phyloP scores from a whole-genome alignment of 805 yeast genomes.

The Candida wancherniae region DNA sequence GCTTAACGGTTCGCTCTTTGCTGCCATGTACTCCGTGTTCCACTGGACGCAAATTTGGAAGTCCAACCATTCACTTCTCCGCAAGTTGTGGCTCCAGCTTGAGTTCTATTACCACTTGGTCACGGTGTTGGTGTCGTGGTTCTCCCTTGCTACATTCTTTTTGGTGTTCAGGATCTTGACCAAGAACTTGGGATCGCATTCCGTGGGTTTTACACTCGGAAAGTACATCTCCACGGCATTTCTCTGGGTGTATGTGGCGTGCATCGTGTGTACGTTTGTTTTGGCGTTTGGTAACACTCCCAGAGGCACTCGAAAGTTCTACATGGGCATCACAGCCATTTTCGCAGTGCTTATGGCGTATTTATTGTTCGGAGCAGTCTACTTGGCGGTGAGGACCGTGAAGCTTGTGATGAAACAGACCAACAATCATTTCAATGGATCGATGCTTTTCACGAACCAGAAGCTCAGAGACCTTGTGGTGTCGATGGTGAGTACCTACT shows the following conservation, averaged over 20 bases:
- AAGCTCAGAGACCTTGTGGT: constrained; percentile 83
- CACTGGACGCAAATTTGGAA: constrained; percentile 87
- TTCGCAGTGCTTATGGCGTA: constrained; percentile 88
- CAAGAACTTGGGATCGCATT: constrained; percentile 57
- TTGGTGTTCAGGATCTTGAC: constrained; percentile 90
- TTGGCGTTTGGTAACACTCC: constrained; percentile 93
- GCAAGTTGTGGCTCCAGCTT: constrained; percentile 77
- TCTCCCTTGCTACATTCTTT: constrained; percentile 87
- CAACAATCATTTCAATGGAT: constrained; percentile 35
- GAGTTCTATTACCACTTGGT: constrained; percentile 87
- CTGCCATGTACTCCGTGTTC: constrained; percentile 83
- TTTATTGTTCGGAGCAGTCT: constrained; percentile 82
- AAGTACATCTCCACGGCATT: constrained; percentile 71
- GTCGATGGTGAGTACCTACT: constrained; percentile 82
- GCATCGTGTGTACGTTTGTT: constrained; percentile 80
- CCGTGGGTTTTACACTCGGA: constrained; percentile 65
- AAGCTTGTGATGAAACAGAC: constrained; percentile 45
- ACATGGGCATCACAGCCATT: constrained; percentile 65
- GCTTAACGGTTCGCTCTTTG: constrained; percentile 97
- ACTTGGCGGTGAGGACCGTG: constrained; percentile 70
- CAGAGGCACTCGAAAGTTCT: constrained; percentile 77
- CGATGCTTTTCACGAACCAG: constrained; percentile 53
- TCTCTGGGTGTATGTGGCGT: constrained; percentile 79
- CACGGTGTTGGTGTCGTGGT: constrained; percentile 80
- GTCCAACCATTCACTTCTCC: constrained; percentile 74